phyloP scores from a whole-genome alignment of 1,284 basidiomycete species.

The Trametes sp. region DNA sequence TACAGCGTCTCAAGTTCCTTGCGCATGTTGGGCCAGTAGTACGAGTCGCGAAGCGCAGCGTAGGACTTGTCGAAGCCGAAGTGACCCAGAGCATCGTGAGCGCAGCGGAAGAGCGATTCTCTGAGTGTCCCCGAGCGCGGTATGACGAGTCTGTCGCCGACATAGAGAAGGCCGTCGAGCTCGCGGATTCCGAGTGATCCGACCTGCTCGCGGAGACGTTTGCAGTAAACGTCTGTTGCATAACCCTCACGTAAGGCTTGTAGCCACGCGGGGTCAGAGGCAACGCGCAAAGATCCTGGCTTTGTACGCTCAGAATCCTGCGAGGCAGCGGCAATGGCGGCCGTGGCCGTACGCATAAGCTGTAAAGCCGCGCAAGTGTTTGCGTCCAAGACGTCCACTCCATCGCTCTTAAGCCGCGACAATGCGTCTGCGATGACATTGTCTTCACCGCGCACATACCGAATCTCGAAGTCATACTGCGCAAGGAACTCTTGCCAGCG shows the following conservation, averaged over 20 bases:
- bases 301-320: too few species aligned
- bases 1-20: neutral
- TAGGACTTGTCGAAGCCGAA: neutral
- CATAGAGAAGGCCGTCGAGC: neutral
- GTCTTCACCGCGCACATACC: neutral
- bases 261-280: neutral
- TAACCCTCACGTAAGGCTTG: neutral
- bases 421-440: neutral
- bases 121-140: neutral
- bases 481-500: neutral
- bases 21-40: neutral
- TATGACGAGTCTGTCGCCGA: neutral
- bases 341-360: too few species aligned
- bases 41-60: neutral
- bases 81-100: neutral
- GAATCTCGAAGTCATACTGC: neutral
- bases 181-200: neutral
- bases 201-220: neutral
- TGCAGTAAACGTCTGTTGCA: neutral
- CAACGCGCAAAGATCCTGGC: too few species aligned
- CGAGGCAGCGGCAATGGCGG: too few species aligned
- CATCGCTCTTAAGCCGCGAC: too few species aligned
- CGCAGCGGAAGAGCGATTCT: neutral
- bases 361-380: too few species aligned
- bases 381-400: too few species aligned